Percentiles rank a stretch among this genome's conserved stretches.
These are phyloP conservation scores for Artemisia argyi DNA, from an alignment of 129 eudicot genomes.

Conservation along the genomic window DNA sequence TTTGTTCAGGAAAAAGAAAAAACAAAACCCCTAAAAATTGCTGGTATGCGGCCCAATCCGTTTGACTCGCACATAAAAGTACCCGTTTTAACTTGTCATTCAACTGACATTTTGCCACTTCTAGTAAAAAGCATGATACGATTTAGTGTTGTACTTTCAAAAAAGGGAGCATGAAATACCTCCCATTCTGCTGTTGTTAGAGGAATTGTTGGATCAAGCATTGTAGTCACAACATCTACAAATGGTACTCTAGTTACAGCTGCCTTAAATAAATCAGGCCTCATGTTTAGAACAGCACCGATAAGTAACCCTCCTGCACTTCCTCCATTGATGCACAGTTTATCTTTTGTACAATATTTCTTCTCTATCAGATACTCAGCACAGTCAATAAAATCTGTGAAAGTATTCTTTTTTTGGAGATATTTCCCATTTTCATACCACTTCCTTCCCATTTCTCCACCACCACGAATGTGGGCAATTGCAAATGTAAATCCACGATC, in stretches of 20 bases:
- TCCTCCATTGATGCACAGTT: slow-evolving; percentile 86
- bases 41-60: no score
- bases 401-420: slow-evolving; percentile 77
- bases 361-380: slow-evolving; percentile 80
- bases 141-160: neutral
- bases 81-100: no score
- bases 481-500: slow-evolving; percentile 83
- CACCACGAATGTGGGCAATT: slow-evolving; percentile 92
- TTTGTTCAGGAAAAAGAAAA: no score
- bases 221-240: slow-evolving; percentile 94
- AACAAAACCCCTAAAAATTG: no score
- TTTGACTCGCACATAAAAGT: no score
- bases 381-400: slow-evolving; percentile 85
- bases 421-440: slow-evolving; percentile 96
- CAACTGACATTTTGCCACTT: no score
- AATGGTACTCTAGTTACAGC: slow-evolving; percentile 97
- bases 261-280: slow-evolving; percentile 92
- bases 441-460: slow-evolving; percentile 98
- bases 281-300: slow-evolving; percentile 89
- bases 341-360: slow-evolving; percentile 84
- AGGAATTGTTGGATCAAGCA: slow-evolving; percentile 99
- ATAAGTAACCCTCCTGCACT: slow-evolving; percentile 99
- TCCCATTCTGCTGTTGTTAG: slow-evolving; percentile 98
- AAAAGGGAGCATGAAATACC: slow-evolving; percentile 40
- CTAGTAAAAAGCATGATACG: no score